Conservation (phyloP, 2,329 filamentous ascomycete species). For the Arachnomyces sp. region DNA sequence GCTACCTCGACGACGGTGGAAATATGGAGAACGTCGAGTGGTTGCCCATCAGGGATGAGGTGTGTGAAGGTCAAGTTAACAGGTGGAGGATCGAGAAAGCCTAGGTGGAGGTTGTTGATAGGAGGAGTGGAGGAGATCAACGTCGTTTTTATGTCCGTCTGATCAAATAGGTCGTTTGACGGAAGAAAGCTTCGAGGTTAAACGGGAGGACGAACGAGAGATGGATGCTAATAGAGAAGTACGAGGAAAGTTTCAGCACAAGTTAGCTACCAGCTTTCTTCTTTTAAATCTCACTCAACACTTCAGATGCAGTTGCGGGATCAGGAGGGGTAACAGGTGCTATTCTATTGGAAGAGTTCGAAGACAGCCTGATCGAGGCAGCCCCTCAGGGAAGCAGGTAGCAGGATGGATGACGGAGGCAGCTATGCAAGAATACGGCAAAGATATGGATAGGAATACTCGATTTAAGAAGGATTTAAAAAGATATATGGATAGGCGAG, state of each 20-base stretch:
- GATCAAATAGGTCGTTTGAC: too few species aligned
- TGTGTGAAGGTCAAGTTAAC: not conserved
- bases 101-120: constrained; percentile 11
- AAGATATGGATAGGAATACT: too few species aligned
- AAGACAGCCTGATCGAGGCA: not conserved
- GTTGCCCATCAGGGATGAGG: constrained; percentile 10
- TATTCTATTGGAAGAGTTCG: not conserved
- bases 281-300: not conserved
- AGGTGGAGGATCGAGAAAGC: not conserved
- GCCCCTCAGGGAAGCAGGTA: too few species aligned
- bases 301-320: too few species aligned
- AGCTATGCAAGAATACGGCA: too few species aligned
- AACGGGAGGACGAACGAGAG: constrained; percentile 17
- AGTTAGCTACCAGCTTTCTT: too few species aligned
- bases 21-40: constrained; percentile 1
- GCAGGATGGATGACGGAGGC: too few species aligned
- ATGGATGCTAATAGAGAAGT: not conserved
- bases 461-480: not conserved
- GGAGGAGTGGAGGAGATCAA: constrained; percentile 5
- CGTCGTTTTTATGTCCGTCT: too few species aligned
- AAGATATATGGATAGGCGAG: not conserved
- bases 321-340: too few species aligned
- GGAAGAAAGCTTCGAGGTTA: too few species aligned
- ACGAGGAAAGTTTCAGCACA: too few species aligned
- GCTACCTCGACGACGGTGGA: constrained; percentile 7